Conservation (phyloP, 202 grass and related monocot genomes). For the Eragrostis tef region DNA sequence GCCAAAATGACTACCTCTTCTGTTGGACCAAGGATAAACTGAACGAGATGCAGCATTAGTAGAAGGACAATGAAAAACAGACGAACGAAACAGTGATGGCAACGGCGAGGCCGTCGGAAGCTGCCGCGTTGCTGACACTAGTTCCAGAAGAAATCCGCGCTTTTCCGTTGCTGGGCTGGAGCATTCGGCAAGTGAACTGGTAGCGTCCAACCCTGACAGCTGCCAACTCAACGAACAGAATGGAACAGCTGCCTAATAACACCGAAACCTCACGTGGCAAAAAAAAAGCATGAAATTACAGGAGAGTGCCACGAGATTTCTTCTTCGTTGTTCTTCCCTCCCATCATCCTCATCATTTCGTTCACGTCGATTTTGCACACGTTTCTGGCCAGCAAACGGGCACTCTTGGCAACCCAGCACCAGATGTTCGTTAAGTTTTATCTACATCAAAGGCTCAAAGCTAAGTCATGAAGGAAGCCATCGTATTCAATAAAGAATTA, state of each 20-base stretch:
- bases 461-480: background rate
- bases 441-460: background rate
- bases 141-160: too few relatives aligned
- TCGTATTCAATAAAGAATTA: too few relatives aligned
- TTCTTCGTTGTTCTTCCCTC: background rate
- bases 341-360: constrained; percentile 22
- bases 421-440: too few relatives aligned
- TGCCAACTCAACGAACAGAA: constrained; percentile 6
- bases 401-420: background rate
- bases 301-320: too few relatives aligned
- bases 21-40: too few relatives aligned
- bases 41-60: too few relatives aligned
- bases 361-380: background rate
- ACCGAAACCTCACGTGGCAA: background rate
- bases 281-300: background rate
- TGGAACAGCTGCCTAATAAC: constrained; percentile 5
- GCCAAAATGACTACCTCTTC: too few relatives aligned
- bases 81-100: too few relatives aligned
- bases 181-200: background rate
- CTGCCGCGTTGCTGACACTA: too few relatives aligned
- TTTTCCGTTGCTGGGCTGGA: too few relatives aligned
- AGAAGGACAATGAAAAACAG: too few relatives aligned
- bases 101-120: too few relatives aligned
- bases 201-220: background rate
- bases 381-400: background rate